Evolutionary conservation across 1,284 basidiomycete species (phyloP), one percentile per base, ranked within the genome.

Genomic region (Ganoderma boninense): DNA sequence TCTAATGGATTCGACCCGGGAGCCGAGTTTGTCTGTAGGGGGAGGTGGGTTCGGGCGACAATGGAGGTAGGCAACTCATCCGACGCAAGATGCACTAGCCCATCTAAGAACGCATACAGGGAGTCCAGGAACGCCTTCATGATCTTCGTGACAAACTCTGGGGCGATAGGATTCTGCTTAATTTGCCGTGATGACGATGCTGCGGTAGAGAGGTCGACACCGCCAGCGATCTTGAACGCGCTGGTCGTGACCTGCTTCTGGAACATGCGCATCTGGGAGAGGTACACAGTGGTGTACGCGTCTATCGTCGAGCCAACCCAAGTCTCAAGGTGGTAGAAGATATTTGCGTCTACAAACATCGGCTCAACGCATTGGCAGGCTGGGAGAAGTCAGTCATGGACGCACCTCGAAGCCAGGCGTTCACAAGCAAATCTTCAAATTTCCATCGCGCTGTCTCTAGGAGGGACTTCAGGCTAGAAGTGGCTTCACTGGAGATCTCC

Each of bases 81-180:
- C 57, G 94, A 93, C 10, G 96, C 95, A 16, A 98, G 86, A 67
- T 91, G 88, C 32, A 97, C 90, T 62, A 99, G 84, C 0, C 97
- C 97, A 76, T 99, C 96, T 61, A 99, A 84, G 75, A 98, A 92
- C 32, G 93, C 92, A 80, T 97, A 97, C 40, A 98, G 79, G 0
- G 92, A 90, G 78, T 99, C 97, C 62, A 98, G 81, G 81, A 98
- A 98, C 0, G 93, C 90, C 72, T 92, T 94, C 29, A 92, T 93
- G 77, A 99, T 93, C 82, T 94, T 95, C 18, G 85, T 79, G 26
- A 88, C 82, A 74, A 92, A 92, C 8, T 87, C 86, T 52, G 84
- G 81, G 4, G 89, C 84, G 54, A 94, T 83, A 11, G 85, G 79
- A 72, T 88, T 86, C 75, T 93, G 91, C 72, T 89, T 90, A 56